A percentile compares a stretch with the other conserved stretches of the same genome.
phyloP scores from a whole-genome alignment of 1,284 basidiomycete genomes.

The Trametes sp. region DNA sequence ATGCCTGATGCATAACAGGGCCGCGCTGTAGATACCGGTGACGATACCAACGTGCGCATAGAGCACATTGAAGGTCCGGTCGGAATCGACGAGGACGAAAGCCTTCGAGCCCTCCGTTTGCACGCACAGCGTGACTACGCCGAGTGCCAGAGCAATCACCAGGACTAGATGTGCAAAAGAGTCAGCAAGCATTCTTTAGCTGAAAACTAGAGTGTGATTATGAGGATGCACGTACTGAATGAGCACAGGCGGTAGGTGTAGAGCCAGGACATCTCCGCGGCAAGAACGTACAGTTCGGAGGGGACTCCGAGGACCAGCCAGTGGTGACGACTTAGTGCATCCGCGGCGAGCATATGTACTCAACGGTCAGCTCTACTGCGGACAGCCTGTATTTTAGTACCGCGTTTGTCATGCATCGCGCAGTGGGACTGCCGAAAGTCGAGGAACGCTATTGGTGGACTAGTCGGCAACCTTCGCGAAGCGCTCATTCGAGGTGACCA shows the following conservation, averaged over 20 bases:
- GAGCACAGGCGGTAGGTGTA: constrained; percentile 15
- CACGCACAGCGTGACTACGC: constrained; percentile 3
- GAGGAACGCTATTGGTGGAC: too few species aligned
- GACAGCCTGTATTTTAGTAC: neutral
- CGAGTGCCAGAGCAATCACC: constrained; percentile 3
- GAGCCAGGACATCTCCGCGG: constrained; percentile 5
- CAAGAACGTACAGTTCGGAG: neutral
- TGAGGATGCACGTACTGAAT: constrained; percentile 15
- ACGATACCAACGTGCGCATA: neutral
- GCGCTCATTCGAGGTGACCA: too few species aligned
- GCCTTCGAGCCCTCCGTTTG: neutral
- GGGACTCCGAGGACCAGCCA: constrained; percentile 7
- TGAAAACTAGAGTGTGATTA: neutral
- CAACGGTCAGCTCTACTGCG: neutral
- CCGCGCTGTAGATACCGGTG: neutral
- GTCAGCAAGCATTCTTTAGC: neutral
- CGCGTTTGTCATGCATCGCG: neutral
- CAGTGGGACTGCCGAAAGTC: neutral
- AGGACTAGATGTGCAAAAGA: neutral
- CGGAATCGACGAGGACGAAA: neutral
- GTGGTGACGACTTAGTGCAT: neutral
- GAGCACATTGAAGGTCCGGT: neutral
- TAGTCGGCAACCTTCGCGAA: too few species aligned
- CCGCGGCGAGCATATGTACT: neutral
- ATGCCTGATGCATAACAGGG: neutral